These are phyloP conservation scores for Aspergillus sp. DNA, from an alignment of 2,329 filamentous ascomycete genomes.

Conservation along the genomic window DNA sequence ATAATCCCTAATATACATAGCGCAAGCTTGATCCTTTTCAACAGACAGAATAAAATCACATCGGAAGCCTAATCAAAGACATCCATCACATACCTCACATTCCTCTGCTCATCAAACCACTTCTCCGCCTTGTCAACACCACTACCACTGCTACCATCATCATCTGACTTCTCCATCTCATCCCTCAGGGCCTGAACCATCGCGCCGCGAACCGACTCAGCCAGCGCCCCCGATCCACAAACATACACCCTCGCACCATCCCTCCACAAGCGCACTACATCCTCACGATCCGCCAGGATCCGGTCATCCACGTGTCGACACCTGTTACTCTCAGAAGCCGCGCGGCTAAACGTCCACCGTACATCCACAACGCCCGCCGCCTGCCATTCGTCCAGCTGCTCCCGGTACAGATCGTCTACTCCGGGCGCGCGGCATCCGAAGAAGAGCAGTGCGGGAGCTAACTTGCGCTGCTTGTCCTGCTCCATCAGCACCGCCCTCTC, in stretches of 20 bases:
- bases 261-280: constrained; percentile 52
- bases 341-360: constrained; percentile 63
- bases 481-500: constrained; percentile 56
- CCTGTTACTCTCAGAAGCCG: constrained; percentile 52
- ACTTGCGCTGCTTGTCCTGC: constrained; percentile 20
- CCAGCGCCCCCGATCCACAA: constrained; percentile 63
- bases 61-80: constrained; percentile 2
- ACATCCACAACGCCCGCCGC: constrained; percentile 64
- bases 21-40: too few relatives aligned
- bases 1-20: too few relatives aligned
- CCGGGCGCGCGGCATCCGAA: constrained; percentile 41
- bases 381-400: constrained; percentile 60
- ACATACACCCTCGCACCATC: constrained; percentile 64
- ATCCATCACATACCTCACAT: constrained; percentile 53
- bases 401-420: constrained; percentile 42
- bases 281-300: constrained; percentile 52
- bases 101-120: constrained; percentile 6
- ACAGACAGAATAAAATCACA: too few relatives aligned
- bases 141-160: not conserved
- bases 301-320: constrained; percentile 58
- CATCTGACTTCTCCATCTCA: not conserved
- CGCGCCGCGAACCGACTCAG: constrained; percentile 53
- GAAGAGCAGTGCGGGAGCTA: constrained; percentile 42
- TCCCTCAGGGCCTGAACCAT: constrained; percentile 38
- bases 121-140: not conserved